Base-by-base conservation (phyloP, 2,329 filamentous ascomycete genomes). In the Colletotrichum salicis region DNA sequence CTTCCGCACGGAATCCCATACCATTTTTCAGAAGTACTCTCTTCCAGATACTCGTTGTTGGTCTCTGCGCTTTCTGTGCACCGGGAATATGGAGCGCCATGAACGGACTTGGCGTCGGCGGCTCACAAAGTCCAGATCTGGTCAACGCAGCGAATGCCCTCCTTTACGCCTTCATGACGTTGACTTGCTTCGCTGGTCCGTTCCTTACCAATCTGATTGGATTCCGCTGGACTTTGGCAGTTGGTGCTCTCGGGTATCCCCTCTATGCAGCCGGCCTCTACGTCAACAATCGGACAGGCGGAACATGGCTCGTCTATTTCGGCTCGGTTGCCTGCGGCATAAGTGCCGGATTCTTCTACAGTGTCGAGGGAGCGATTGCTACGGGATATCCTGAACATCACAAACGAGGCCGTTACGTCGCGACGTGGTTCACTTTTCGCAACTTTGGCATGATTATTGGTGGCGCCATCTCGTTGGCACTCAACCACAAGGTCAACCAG, bases 261-360 rank as follows among this genome's bases (percentile, higher is more conserved):
- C 88, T 89, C 0, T 93, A 88, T 75, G 89, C 90, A 0, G 91
- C 90, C 0, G 90, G 88, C 0, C 82, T 68, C 15, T 68, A 69
- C 31, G 86, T 85, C 63, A 91, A 92, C 79, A 92, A 92, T 76
- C 84, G 89, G 1, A 92, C 84, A 75, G 87, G 88, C 3, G 48
- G 15, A 33, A 68, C 65, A 8, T 63, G 65, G 65, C 2, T 82
- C 89, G 1, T 92, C 89, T 76, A 57, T n/a, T 62, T 68, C 35
- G 65, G 65, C 6, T 63, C 65, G 5, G 51, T 68, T 15, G 65
- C 58, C 2, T 63, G 58, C n/a, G 91, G 91, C 22, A 82, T 92
- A 24, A 88, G 86, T 0, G 91, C 91, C 0, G 90, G 90, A 0
- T 83, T 92, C 2, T 92, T 92, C 80, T 93, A 91, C 91, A 88